Base-by-base conservation (phyloP, 192 early-diverging fungal species). In the Entomortierella chlamydospora region DNA sequence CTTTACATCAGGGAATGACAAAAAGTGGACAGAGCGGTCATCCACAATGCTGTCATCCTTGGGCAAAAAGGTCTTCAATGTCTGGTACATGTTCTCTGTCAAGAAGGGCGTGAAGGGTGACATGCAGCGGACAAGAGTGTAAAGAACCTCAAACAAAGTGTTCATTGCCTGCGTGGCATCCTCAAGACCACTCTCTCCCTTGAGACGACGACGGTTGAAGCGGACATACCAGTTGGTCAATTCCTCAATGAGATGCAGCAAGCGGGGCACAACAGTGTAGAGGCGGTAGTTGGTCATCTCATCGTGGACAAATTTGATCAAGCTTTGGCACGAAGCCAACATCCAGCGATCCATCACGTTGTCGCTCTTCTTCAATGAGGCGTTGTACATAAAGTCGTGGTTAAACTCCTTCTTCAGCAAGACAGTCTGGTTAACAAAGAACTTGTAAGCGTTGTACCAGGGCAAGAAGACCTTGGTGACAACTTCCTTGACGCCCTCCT, bases 331-430 rank as follows among this genome's bases (percentile, higher is more conserved):
- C 26, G 94, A 95, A 0, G 98, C 98, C 65, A 99, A 85, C 71
- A 99, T 92, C 98, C 98, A 99, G 60, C 91, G 90, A 81, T 99
- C 98, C 98, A 99, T 99, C 61, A 95, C 95, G 83, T 97, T 99
- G 53, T 85, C 82, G 45, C 90, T 92, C 82, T 90, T 92, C 66
- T 84, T 82, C 28, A 89, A 73, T 23, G 87, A 70, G 22, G 90
- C 88, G 62, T 95, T 88, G 83, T 97, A 99, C 68, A 73, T 66
- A 68, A 97, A 99, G 51, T 96, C 90, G 41, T 89, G 77, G 61
- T 82, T 83, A 79, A 91, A 90, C 60, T 89, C 95, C 86, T 96
- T 95, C 89, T 96, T 96, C 66, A 98, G 72, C 62, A 98, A 83
- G 6, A 89, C 87, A 4, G 97, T 90, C 82, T 98, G 96, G 34